phyloP scores from a whole-genome alignment of 2,329 filamentous ascomycete genomes.

The Ophiostoma sp. region DNA sequence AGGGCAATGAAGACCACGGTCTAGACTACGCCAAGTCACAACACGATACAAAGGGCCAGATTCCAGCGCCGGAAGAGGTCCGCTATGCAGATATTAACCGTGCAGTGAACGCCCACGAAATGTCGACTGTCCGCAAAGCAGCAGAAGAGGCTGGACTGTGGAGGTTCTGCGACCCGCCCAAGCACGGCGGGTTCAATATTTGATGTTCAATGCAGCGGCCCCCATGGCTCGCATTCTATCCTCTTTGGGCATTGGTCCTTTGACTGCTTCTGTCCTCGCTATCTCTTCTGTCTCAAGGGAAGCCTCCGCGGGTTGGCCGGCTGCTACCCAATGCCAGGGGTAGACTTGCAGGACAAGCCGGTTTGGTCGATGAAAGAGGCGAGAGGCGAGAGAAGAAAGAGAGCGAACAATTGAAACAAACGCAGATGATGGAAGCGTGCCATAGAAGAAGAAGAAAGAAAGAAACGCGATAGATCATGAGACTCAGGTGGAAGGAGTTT shows the following conservation, averaged over 20 bases:
- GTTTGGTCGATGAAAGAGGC: no score
- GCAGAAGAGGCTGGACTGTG: constrained; percentile 68
- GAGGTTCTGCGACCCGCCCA: constrained; percentile 65
- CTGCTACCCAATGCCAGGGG: no score
- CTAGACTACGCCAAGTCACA: neutral
- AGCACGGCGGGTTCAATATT: constrained; percentile 48
- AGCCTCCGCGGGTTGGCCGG: no score
- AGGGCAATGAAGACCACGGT: neutral
- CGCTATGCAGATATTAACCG: constrained; percentile 75
- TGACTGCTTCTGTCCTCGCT: neutral
- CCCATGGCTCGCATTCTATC: neutral
- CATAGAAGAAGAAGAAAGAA: no score
- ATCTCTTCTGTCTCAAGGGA: no score
- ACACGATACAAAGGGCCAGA: constrained; percentile 21
- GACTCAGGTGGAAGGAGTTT: no score
- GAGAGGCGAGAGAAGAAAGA: no score
- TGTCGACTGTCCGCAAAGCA: constrained; percentile 59
- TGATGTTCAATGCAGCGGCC: constrained; percentile 29
- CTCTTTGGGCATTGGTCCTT: neutral
- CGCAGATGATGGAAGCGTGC: no score
- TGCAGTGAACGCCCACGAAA: constrained; percentile 58
- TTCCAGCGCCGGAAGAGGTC: constrained; percentile 32
- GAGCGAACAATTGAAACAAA: no score
- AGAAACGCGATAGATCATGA: no score
- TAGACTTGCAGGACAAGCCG: no score